A percentile compares a stretch with the other conserved stretches of the same genome.
Conservation (phyloP, 345 rosid species). For the Populus nigra region DNA sequence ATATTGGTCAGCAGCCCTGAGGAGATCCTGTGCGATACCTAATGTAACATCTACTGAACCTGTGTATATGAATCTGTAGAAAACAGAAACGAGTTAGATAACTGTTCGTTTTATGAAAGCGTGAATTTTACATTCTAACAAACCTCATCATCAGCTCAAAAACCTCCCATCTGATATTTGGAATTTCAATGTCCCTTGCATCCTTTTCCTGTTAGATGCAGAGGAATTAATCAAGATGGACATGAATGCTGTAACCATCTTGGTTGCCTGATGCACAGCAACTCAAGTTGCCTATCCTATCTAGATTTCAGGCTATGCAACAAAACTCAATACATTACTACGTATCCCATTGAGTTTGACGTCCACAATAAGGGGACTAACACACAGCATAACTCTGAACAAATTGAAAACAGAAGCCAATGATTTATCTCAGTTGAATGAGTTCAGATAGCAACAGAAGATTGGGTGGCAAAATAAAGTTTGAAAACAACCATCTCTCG, state of each 20-base stretch:
- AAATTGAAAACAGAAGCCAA: not conserved
- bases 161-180: constrained; percentile 98
- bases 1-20: constrained; percentile 98
- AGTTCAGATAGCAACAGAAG: not conserved
- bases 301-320: not conserved
- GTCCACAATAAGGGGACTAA: not conserved
- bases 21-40: constrained; percentile 91
- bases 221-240: not conserved
- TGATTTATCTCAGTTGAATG: not conserved
- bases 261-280: not conserved
- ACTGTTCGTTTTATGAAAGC: not conserved
- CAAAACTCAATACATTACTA: not conserved
- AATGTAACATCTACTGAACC: constrained; percentile 85
- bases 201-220: constrained; percentile 69
- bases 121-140: constrained; percentile 18
- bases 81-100: constrained; percentile 19
- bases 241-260: not conserved
- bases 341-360: not conserved
- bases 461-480: not conserved
- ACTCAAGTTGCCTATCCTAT: not conserved
- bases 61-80: constrained; percentile 83
- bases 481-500: not conserved
- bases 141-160: constrained; percentile 99
- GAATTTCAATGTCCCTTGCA: constrained; percentile 97
- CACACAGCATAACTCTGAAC: not conserved